A percentile compares a stretch with the other conserved stretches of the same genome.
Conservation (phyloP, 345 rosid species). For the Raphanus sativus region DNA sequence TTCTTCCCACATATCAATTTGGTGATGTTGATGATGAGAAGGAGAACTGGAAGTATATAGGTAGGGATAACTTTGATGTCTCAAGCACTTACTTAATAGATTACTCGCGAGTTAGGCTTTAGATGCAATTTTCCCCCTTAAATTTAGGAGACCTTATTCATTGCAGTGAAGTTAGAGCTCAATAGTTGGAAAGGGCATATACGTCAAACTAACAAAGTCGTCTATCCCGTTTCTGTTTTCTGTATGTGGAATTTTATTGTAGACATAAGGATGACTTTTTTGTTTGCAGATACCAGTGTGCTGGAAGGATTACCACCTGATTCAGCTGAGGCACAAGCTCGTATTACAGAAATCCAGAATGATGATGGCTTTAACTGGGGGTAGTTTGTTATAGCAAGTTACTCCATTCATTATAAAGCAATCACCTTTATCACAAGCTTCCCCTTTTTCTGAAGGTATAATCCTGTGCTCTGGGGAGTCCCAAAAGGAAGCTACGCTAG, state of each 20-base stretch:
- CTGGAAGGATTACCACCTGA: constrained; percentile 74
- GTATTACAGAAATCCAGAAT: constrained; percentile 62
- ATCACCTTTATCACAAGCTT: constrained; percentile 19
- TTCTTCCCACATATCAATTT: constrained; percentile 87
- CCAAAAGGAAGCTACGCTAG: constrained; percentile 98
- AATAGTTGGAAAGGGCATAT: constrained; percentile 3
- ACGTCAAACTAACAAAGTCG: neutral
- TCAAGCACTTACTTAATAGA: constrained; percentile 5
- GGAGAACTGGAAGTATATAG: constrained; percentile 79
- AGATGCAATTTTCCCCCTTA: neutral
- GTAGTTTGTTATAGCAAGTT: constrained; percentile 46
- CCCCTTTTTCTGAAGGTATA: constrained; percentile 60
- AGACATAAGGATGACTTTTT: neutral
- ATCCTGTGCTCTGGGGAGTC: constrained; percentile 95
- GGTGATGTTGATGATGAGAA: constrained; percentile 81
- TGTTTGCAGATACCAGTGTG: constrained; percentile 57
- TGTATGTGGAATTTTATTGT: constrained; percentile 3
- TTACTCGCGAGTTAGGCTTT: neutral
- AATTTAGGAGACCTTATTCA: neutral
- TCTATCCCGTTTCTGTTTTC: constrained; percentile 8
- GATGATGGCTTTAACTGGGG: constrained; percentile 97
- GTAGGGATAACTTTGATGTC: constrained; percentile 46
- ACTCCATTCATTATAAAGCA: constrained; percentile 25
- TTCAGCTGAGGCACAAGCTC: constrained; percentile 81
- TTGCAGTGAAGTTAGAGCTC: constrained; percentile 8